Evolutionary conservation across 2,329 filamentous ascomycete species (phyloP).

Genomic region (Claviceps arundinis): DNA sequence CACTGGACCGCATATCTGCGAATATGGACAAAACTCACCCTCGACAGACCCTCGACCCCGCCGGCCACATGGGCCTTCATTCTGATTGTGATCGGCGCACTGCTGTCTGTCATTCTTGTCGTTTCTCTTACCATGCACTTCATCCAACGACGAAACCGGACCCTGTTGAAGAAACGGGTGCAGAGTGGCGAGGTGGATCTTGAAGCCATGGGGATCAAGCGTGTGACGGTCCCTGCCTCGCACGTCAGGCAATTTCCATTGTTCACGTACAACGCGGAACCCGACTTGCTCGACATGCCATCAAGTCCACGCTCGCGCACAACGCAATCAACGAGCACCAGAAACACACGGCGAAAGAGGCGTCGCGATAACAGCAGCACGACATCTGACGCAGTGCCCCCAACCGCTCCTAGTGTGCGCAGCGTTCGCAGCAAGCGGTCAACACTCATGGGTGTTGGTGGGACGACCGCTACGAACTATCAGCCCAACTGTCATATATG

Average conservation of each 20-base stretch:
- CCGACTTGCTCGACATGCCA: conserved; percentile 26
- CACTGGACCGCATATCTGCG: conserved; percentile 46
- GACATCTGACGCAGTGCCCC: conserved; percentile 14
- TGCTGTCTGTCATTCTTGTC: conserved; percentile 51
- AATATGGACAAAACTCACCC: conserved; percentile 41
- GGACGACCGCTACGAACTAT: conserved; percentile 40
- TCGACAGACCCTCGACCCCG: conserved; percentile 35
- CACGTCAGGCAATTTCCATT: conserved; percentile 64
- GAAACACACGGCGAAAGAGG: conserved; percentile 18
- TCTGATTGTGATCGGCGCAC: conserved; percentile 55
- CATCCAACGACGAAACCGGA: conserved; percentile 58
- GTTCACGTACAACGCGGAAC: conserved; percentile 57
- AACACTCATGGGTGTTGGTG: conserved; percentile 19
- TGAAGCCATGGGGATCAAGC: conserved; percentile 73
- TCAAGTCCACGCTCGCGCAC: conserved; percentile 13
- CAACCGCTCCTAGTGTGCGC: conserved; percentile 10
- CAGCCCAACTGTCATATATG: conserved; percentile 89
- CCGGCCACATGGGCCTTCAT: conserved; percentile 75
- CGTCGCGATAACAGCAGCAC: conserved; percentile 17
- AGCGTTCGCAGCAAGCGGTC: conserved; percentile 26
- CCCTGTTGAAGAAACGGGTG: conserved; percentile 55
- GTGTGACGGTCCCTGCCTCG: conserved; percentile 59
- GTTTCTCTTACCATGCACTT: conserved; percentile 65
- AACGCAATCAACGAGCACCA: conserved; percentile 14
- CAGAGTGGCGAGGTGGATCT: conserved; percentile 70